Evolutionary conservation across 1,139 yeast species (phyloP).

Genomic region (Candida dubliniensis): DNA sequence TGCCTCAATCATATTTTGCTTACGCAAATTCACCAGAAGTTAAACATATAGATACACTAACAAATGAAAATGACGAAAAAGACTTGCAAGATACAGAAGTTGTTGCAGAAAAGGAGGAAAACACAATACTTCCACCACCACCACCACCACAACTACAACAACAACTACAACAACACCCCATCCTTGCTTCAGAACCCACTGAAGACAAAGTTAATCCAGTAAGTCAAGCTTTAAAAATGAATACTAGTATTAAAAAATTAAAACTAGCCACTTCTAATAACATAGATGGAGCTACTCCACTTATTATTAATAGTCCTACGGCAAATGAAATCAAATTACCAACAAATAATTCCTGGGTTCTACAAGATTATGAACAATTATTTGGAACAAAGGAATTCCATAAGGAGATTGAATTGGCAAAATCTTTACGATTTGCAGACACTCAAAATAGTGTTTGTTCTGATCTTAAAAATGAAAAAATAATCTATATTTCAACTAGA

Average conservation of each 20-base stretch:
- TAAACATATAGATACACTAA: background rate
- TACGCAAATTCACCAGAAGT: background rate
- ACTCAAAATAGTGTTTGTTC: conserved; percentile 1
- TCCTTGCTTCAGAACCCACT: background rate
- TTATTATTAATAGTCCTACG: conserved; percentile 7
- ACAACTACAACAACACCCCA: background rate
- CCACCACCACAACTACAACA: background rate
- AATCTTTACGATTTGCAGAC: conserved; percentile 12
- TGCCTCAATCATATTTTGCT: background rate
- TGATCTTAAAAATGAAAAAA: conserved; percentile 8
- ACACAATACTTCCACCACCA: no score
- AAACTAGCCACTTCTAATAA: conserved; percentile 7
- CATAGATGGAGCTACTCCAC: conserved; percentile 5
- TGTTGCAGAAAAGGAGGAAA: background rate
- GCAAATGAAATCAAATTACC: conserved; percentile 5
- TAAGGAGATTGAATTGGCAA: conserved; percentile 12
- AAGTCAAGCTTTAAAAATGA: conserved; percentile 8
- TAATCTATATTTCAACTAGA: conserved; percentile 14
- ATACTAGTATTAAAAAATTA: conserved; percentile 11
- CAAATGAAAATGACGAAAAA: no score
- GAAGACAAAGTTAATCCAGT: conserved; percentile 12
- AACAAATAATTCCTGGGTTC: conserved; percentile 11
- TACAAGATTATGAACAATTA: conserved; percentile 14
- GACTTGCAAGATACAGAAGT: background rate
- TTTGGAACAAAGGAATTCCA: conserved; percentile 12